phyloP scores from a whole-genome alignment of 495 filamentous ascomycete genomes.

The Penicillium verhagenii region DNA sequence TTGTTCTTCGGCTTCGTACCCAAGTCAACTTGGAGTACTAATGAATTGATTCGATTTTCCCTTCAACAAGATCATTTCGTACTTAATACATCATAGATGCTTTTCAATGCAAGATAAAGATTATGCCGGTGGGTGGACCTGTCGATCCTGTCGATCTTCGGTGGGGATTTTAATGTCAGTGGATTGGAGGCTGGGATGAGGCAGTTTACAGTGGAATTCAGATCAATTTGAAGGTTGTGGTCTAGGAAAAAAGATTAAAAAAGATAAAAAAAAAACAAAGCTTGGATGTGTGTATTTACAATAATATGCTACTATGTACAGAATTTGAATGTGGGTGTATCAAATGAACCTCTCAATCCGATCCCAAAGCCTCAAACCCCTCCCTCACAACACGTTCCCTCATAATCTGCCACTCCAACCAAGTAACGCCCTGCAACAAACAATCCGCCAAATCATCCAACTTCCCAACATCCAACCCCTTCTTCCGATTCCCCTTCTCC shows the following conservation, averaged over 20 bases:
- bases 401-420: constrained; percentile 81
- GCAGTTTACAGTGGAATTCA: too few relatives aligned
- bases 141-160: constrained; percentile 2
- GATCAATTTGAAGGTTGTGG: too few relatives aligned
- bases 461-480: constrained; percentile 51
- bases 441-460: constrained; percentile 92
- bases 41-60: not conserved
- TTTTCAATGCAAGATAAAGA: not conserved
- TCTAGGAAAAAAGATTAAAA: not conserved
- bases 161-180: not conserved
- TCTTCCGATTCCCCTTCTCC: constrained; percentile 21
- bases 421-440: constrained; percentile 81
- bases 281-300: too few relatives aligned
- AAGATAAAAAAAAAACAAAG: too few relatives aligned
- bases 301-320: not conserved
- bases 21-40: not conserved
- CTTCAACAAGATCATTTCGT: not conserved
- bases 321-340: not conserved
- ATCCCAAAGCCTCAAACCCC: constrained; percentile 21
- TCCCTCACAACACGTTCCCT: constrained; percentile 44
- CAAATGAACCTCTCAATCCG: not conserved
- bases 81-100: not conserved
- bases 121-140: not conserved
- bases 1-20: too few relatives aligned
- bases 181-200: not conserved